These are phyloP conservation scores for Nicotiana tomentosiformis DNA, from an alignment of 257 asterid genomes.

Conservation along the genomic window DNA sequence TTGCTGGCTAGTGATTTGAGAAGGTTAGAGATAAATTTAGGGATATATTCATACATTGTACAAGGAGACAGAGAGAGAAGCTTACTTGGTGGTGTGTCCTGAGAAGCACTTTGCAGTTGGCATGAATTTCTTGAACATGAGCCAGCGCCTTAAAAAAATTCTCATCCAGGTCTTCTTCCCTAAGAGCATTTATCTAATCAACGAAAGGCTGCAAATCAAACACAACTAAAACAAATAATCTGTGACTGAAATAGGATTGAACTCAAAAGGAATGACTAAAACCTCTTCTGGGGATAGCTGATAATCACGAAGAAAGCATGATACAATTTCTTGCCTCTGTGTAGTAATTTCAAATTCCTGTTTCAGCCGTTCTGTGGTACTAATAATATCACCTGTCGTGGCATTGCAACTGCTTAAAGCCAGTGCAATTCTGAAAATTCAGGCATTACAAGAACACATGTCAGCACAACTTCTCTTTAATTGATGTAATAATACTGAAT, in stretches of 20 bases:
- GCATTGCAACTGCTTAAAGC: slow-evolving; percentile 86
- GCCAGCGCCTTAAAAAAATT: slow-evolving; percentile 92
- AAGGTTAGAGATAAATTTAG: background rate
- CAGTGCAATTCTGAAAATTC: slow-evolving; percentile 63
- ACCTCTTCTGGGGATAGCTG: slow-evolving; percentile 98
- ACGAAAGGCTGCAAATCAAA: slow-evolving; percentile 8
- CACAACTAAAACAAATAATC: background rate
- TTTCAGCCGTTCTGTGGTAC: slow-evolving; percentile 95
- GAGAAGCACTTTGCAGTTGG: slow-evolving; percentile 86
- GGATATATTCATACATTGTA: background rate
- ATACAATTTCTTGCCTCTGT: slow-evolving; percentile 91
- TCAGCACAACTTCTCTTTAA: background rate
- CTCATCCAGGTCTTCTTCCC: slow-evolving; percentile 87
- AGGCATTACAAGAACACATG: background rate
- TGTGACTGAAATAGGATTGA: background rate
- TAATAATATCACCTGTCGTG: slow-evolving; percentile 92
- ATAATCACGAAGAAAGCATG: slow-evolving; percentile 94
- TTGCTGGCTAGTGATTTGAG: background rate
- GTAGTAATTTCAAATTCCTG: slow-evolving; percentile 91
- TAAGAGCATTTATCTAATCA: slow-evolving; percentile 72
- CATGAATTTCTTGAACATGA: slow-evolving; percentile 98
- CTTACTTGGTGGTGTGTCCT: slow-evolving; percentile 99
- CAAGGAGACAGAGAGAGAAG: slow-evolving; percentile 4
- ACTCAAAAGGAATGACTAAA: slow-evolving; percentile 11
- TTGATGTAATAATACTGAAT: background rate